Evolutionary conservation across 805 yeast genomes (phyloP), one percentile per base, ranked within the genome.

Genomic region (Wickerhamiella vanderwaltii): DNA sequence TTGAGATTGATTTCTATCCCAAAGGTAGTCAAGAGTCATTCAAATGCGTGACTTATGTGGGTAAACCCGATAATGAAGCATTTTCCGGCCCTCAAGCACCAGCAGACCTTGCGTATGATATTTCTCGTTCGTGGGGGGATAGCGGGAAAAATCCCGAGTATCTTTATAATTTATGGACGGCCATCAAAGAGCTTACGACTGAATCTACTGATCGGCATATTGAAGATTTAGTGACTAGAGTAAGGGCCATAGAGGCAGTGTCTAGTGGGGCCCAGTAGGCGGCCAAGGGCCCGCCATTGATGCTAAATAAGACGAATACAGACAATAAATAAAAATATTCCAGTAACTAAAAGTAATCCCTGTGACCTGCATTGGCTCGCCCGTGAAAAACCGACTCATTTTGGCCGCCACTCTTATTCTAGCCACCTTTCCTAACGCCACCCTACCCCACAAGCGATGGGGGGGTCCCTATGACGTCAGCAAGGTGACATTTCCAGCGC

Each of bases 71-170:
- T 11, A 87, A 86, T 53, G 78, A 67, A 40, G 83, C 94, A 3
- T 88, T 86, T 53, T 67, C 84, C 3, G 96, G 96, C 0, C 93
- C 94, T 1, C 93, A 86, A 55, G 54, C 56, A 2, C 63, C 79
- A 0, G 57, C 58, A 5, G 60, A 57, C 0, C 76, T 94, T 0
- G 94, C 94, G 0, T 49, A 51, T 15, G 66, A 72, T 6, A 84
- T 87, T 11, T 61, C 66, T 7, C 50, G 51, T 0, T 64, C 79
- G 13, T 52, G 49, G 5, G 97, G 97, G 0, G 91, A 91, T 18
- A 79, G 93, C 53, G 96, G 97, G 0, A 66, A 68, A 12, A 87
- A 87, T 55, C 59, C 64, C 38, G 93, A 83, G 52, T 87, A 87
- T 55, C 60, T 88, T 46, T 57, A 62, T 36, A 61, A 65, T 39